phyloP scores from a whole-genome alignment of 2,329 filamentous ascomycete species.

The Talaromyces sp. region DNA sequence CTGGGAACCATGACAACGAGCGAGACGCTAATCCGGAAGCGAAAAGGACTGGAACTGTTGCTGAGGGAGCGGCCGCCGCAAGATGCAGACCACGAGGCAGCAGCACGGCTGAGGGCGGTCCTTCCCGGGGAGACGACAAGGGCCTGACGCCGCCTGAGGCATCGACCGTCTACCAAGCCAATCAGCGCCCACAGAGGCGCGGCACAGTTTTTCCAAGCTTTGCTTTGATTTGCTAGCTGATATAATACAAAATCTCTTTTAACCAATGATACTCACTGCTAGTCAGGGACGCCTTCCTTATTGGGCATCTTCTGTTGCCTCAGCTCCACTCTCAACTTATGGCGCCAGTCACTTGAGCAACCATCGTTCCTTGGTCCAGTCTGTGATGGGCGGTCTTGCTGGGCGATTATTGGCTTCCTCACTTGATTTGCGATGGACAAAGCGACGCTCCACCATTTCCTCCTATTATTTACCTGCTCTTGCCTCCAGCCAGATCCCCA shows the following conservation, averaged over 20 bases:
- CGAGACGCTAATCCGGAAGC: background rate
- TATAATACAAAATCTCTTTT: background rate
- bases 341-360: conserved; percentile 11
- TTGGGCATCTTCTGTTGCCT: background rate
- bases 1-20: conserved; percentile 15
- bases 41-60: background rate
- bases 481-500: background rate
- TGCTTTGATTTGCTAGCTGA: background rate
- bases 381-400: background rate
- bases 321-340: background rate
- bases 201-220: background rate
- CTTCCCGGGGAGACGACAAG: conserved; percentile 2
- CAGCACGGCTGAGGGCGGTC: background rate
- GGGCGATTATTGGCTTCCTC: background rate
- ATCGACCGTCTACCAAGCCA: background rate
- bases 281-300: background rate
- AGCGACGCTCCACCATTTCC: background rate
- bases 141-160: conserved; percentile 3
- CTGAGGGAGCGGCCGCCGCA: background rate
- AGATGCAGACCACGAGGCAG: conserved; percentile 5
- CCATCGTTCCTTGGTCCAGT: background rate
- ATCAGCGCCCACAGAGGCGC: background rate
- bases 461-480: conserved; percentile 10
- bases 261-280: background rate
- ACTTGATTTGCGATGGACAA: background rate